Percentiles rank a stretch among this genome's conserved stretches.
Conservation (phyloP, 2,329 filamentous ascomycete species). For the Aspergillus costaricaensis region DNA sequence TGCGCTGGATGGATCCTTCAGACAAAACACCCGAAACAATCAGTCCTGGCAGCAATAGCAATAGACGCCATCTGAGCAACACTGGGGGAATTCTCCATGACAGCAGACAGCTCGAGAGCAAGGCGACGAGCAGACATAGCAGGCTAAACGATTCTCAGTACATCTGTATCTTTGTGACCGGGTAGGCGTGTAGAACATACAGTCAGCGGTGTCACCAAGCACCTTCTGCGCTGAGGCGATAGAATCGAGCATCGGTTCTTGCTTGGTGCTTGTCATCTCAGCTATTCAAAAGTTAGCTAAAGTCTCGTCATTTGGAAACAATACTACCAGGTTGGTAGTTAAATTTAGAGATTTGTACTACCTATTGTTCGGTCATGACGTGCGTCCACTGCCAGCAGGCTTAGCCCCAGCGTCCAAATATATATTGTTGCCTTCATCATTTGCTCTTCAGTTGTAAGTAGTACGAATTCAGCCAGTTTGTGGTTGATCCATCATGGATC, state of each 20-base stretch:
- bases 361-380: neutral
- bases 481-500: neutral
- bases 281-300: neutral
- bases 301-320: too few relatives aligned
- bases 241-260: neutral
- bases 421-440: neutral
- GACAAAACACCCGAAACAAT: neutral
- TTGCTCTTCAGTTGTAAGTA: too few relatives aligned
- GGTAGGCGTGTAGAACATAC: neutral
- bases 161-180: neutral
- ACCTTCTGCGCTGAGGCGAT: neutral
- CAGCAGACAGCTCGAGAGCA: conserved; percentile 12
- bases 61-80: conserved; percentile 11
- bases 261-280: neutral
- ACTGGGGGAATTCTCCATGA: conserved; percentile 11
- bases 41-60: conserved; percentile 13
- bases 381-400: neutral
- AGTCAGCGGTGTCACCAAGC: neutral
- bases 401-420: neutral
- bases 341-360: neutral
- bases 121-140: conserved; percentile 13
- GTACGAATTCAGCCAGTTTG: too few relatives aligned
- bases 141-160: neutral
- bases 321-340: too few relatives aligned
- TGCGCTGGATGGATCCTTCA: too few relatives aligned